These are phyloP conservation scores for Aureobasidium zeae DNA, from an alignment of 2,329 filamentous ascomycete genomes.

Conservation along the genomic window DNA sequence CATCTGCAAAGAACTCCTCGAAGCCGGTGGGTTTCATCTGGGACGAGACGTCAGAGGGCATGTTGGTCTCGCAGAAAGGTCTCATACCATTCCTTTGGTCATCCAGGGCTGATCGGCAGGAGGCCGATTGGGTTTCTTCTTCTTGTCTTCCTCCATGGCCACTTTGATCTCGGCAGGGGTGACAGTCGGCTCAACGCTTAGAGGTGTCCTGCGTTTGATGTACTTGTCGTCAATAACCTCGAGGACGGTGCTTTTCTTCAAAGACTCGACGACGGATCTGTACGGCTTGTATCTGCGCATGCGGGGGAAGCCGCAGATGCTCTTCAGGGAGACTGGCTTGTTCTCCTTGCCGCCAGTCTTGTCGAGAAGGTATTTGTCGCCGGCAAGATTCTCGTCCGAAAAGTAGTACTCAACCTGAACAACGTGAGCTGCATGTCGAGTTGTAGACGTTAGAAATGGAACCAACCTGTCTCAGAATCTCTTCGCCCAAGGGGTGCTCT, in stretches of 20 bases:
- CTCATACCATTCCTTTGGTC: constrained; percentile 35
- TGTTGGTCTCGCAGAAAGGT: background rate
- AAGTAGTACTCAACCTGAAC: constrained; percentile 42
- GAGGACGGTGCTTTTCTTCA: constrained; percentile 34
- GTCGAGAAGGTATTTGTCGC: constrained; percentile 35
- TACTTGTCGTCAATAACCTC: constrained; percentile 34
- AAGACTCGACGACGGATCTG: constrained; percentile 31
- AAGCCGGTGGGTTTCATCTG: constrained; percentile 36
- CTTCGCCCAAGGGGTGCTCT: constrained; percentile 20
- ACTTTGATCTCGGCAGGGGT: constrained; percentile 18
- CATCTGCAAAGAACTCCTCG: constrained; percentile 68
- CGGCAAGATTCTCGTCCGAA: constrained; percentile 39
- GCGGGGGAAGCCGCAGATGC: constrained; percentile 37
- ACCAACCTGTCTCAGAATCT: constrained; percentile 19
- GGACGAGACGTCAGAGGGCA: background rate
- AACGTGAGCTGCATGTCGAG: background rate
- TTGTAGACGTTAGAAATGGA: background rate
- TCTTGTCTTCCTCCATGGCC: constrained; percentile 23
- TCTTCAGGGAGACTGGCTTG: constrained; percentile 34
- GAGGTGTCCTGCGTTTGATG: constrained; percentile 35
- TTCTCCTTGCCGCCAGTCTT: constrained; percentile 34
- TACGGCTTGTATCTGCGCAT: constrained; percentile 39
- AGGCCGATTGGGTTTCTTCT: constrained; percentile 23
- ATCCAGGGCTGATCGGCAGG: constrained; percentile 25
- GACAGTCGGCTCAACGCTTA: constrained; percentile 23